Percentiles rank a stretch among this genome's conserved stretches.
Conservation (phyloP, 768 basidiomycete genomes). For the Pleurotus citrinopileatus region DNA sequence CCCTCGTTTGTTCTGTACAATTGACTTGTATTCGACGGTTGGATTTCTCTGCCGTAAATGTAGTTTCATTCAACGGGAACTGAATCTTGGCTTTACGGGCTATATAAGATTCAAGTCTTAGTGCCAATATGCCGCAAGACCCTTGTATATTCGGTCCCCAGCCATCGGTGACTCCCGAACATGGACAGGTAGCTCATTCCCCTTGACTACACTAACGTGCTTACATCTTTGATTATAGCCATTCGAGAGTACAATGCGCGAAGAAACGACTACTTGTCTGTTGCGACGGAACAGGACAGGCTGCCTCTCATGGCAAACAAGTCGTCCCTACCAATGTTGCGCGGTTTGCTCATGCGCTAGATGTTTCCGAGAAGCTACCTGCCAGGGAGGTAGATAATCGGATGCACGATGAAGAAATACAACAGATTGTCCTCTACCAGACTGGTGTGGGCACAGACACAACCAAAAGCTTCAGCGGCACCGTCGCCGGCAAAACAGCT, state of each 20-base stretch:
- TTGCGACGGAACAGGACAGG: constrained; percentile 8
- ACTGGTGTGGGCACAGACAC: not conserved
- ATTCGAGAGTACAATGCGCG: constrained; percentile 6
- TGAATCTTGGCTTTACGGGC: no score
- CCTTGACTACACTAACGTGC: no score
- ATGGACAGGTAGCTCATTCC: no score
- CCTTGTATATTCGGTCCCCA: no score
- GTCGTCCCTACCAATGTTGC: constrained; percentile 1
- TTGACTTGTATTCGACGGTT: no score
- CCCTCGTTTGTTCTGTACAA: no score
- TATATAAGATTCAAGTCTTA: no score
- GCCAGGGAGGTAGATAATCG: not conserved
- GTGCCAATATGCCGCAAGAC: no score
- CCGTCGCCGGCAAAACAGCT: not conserved
- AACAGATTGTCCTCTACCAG: constrained; percentile 7
- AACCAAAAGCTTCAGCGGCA: not conserved
- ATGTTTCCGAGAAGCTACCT: not conserved
- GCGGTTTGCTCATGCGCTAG: not conserved
- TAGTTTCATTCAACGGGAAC: no score
- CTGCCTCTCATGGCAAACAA: not conserved
- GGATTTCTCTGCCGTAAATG: no score
- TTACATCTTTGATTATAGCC: not conserved
- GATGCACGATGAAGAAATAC: not conserved
- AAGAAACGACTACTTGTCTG: constrained; percentile 3
- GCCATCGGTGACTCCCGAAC: no score